Percentiles rank a stretch among this genome's conserved stretches.
Conservation (phyloP, 352 stramenopile genomes). For the Phytophthora cactorum region DNA sequence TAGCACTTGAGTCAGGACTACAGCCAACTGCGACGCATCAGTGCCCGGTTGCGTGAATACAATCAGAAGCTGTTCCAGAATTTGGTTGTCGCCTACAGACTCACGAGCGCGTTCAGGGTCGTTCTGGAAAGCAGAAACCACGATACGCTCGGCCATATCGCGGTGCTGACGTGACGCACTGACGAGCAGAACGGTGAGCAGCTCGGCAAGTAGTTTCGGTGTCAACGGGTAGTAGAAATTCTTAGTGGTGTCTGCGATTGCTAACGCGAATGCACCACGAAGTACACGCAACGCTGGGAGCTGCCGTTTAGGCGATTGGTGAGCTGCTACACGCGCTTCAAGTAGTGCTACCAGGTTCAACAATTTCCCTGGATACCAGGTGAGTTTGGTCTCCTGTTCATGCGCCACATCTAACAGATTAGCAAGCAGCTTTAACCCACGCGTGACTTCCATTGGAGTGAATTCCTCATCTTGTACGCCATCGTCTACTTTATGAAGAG, state of each 20-base stretch:
- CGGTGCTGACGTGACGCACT: slow-evolving; percentile 47
- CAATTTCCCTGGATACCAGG: slow-evolving; percentile 44
- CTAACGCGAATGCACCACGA: slow-evolving; percentile 38
- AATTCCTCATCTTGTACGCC: slow-evolving; percentile 16
- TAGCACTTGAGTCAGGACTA: slow-evolving; percentile 58
- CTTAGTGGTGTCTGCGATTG: neutral
- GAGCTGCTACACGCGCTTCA: slow-evolving; percentile 31
- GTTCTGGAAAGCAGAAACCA: slow-evolving; percentile 61
- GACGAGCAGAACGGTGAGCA: slow-evolving; percentile 72
- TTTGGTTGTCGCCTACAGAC: slow-evolving; percentile 62
- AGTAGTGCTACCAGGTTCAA: slow-evolving; percentile 36
- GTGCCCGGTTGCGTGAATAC: slow-evolving; percentile 59
- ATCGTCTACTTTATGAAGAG: slow-evolving; percentile 5
- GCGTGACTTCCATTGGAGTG: slow-evolving; percentile 18
- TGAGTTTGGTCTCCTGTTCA: slow-evolving; percentile 20
- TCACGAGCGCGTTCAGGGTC: slow-evolving; percentile 40
- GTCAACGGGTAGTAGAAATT: slow-evolving; percentile 56
- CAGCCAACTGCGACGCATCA: slow-evolving; percentile 29
- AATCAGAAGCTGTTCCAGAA: slow-evolving; percentile 73
- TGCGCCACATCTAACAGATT: slow-evolving; percentile 49
- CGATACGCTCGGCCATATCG: slow-evolving; percentile 46
- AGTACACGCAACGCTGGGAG: slow-evolving; percentile 51
- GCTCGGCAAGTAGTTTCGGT: slow-evolving; percentile 58
- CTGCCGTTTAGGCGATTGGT: slow-evolving; percentile 54
- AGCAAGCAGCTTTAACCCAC: slow-evolving; percentile 54